Base-by-base conservation (phyloP, 2,329 filamentous ascomycete species). In the Colletotrichum sansevieriae region DNA sequence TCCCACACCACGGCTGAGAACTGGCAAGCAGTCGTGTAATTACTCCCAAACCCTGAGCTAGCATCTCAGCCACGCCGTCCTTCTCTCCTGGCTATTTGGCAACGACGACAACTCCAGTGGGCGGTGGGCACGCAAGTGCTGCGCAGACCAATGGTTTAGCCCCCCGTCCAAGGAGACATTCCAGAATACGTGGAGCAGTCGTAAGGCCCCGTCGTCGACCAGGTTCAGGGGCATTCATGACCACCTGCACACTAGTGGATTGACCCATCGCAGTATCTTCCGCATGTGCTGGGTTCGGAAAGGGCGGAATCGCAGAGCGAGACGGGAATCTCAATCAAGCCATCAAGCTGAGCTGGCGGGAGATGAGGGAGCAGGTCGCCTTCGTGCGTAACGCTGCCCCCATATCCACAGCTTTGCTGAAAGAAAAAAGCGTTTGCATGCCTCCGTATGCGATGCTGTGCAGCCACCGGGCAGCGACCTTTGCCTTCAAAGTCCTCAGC, bases 271-370 rank as follows among this genome's bases (percentile, higher is more conserved):
- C 18, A 18, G 18, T 44, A 29, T 46, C 57, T 35, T 44, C 11
- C 43, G 15, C 46, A 54, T 54, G 59, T 60, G 62, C 65, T 68
- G 55, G 65, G 61, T 68, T 65, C 65, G 65, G 65, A 65, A 65
- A 65, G 47, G 61, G 61, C 55, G 62, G 61, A 62, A 65, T 43
- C 22, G 62, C 13, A 47, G 20, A 41, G 39, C 25, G 41, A 59
- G 52, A 59, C 54, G 22, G 61, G n/a, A 59, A 39, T n/a, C 6
- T 13, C 59, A 35, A 54, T 51, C 47, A 20, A 54, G 59, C 46
- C 46, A 18, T 20, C 22, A 44, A 44, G 59, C 44, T 58, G 44
- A 44, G 60, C 46, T 64, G 39, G 52, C 52, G 46, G 29, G 49
- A 54, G 43, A 57, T 46, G 46, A 59, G 22, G 13, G 13, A 46